Base-by-base conservation (phyloP, 2,329 filamentous ascomycete genomes). In the Neocucurbitaria cava region DNA sequence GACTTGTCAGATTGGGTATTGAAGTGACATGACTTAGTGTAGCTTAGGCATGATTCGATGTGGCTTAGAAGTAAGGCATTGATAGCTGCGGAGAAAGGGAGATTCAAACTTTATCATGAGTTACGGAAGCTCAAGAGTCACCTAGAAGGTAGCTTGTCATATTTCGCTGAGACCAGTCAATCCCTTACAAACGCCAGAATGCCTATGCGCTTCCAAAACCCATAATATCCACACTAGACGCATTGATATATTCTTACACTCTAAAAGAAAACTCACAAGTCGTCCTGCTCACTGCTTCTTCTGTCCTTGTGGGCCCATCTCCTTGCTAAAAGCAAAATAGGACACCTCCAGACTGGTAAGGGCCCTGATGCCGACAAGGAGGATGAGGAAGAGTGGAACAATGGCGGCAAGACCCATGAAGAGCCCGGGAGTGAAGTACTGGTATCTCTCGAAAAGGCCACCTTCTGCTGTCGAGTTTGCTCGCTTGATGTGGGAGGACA, bases 251-350 rank as follows among this genome's bases (percentile, higher is more conserved):
- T 40, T 49, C 36, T n/a, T 42, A 47, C 45, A 47, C 23, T 28
- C 21, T 7, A 46, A n/a, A n/a, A 10, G 3, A 8, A 3, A 18
- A n/a, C 8, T 8, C 26, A 5, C 15, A 7, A 28, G n/a, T 43
- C 15, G 11, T 20, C 23, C 7, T 6, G 15, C 41, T 28, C 83
- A 84, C 77, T 88, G 83, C 74, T 87, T 96, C 86, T 93, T 96
- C 78, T 96, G 91, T 28, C 89, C 89, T 33, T 87, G 82, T n/a
- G 92, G 91, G 0, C 92, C 91, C 82, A 92, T 96, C 66, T 97
- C 94, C 82, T 96, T 97, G 74, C 96, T 94, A 73, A 98, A 99
- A 1, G 95, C 92, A 59, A 90, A 92, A 75, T 98, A 98, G 1
- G 91, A 90, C 26, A 98, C 91, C 75, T 97, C 84, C 17, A 99